Conservation (phyloP, 1,139 yeast species). For the Saccharomyces hybrid region DNA sequence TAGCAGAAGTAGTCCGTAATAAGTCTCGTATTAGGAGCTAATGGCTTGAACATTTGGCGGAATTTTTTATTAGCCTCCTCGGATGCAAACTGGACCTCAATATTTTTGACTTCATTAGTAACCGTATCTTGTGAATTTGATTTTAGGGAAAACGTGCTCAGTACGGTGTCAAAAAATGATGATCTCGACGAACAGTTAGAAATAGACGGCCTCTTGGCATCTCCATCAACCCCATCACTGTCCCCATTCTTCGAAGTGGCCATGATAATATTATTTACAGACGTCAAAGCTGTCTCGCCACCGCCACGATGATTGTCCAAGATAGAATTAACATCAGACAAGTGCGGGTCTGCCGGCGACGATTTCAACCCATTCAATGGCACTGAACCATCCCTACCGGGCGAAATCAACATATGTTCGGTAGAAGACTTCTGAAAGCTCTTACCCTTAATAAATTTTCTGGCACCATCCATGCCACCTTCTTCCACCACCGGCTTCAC, state of each 20-base stretch:
- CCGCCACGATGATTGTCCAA: slow-evolving; percentile 7
- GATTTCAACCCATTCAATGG: slow-evolving; percentile 32
- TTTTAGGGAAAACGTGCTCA: slow-evolving; percentile 5
- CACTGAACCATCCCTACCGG: background rate
- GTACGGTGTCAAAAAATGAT: slow-evolving; percentile 8
- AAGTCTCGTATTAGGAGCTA: slow-evolving; percentile 64
- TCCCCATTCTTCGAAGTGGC: slow-evolving; percentile 2
- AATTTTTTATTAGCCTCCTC: slow-evolving; percentile 66
- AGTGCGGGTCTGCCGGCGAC: slow-evolving; percentile 51
- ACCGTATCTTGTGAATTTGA: background rate
- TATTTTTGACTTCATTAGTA: slow-evolving; percentile 23
- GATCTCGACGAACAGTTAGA: slow-evolving; percentile 12
- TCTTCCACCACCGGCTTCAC: background rate
- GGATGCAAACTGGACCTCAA: slow-evolving; percentile 48
- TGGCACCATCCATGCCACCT: background rate
- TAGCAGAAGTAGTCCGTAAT: slow-evolving; percentile 89
- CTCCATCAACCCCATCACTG: slow-evolving; percentile 6
- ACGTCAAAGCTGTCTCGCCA: slow-evolving; percentile 11
- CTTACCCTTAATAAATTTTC: background rate
- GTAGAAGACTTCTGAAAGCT: background rate
- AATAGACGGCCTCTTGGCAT: slow-evolving; percentile 10
- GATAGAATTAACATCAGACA: slow-evolving; percentile 44
- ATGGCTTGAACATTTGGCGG: slow-evolving; percentile 62
- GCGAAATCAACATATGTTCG: background rate
- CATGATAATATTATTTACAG: slow-evolving; percentile 14